Evolutionary conservation across 2,329 filamentous ascomycete genomes (phyloP), one percentile per base, ranked within the genome.

Genomic region (Calonectria leucothoes): DNA sequence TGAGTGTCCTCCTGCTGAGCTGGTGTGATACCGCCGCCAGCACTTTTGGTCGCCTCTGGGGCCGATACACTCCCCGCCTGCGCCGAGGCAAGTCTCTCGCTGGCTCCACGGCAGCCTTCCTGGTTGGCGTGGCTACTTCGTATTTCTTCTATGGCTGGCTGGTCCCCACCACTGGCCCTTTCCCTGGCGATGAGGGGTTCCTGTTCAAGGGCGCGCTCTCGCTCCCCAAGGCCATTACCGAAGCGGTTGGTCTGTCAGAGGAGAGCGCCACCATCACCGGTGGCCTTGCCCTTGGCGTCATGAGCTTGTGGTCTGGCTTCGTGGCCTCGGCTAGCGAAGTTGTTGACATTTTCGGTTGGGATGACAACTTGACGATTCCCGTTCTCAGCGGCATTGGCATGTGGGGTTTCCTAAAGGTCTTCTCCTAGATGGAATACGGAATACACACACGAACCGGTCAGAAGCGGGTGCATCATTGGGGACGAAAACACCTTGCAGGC

Each of bases 1-100:
- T 98, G 88, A 93, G 94, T 74, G 94, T 98, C 52, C 88, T 99
- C 80, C 90, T 99, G 49, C 91, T 99, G 29, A 97, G 94, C 82
- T 99, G 97, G 97, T 99, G 97, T 85, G 97, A 99, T 84, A 98
- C 97, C 1, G 97, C 97, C 42, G 97, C 97, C 65, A 97, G 94
- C 82, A 99, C 97, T 0, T 96, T 99, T 82, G 97, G 97, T 67
- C 91, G 97, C 69, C 88, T 96, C 17, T 98, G 94, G 86, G 97
- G 97, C 51, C 91, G 93, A 75, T 96, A 98, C 82, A 99, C 97
- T 2, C 94, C 94, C 45, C 91, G 94, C 66, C 90, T 99, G 69
- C 92, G 97, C 74, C 90, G 90, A 75, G 96, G 96, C 51, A 99
- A 99, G 90, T 98, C 95, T 73, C 87, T 98, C 33, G 97, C 97